Evolutionary conservation across 2,329 filamentous ascomycete species (phyloP).

Genomic region (Elsinoe australis): DNA sequence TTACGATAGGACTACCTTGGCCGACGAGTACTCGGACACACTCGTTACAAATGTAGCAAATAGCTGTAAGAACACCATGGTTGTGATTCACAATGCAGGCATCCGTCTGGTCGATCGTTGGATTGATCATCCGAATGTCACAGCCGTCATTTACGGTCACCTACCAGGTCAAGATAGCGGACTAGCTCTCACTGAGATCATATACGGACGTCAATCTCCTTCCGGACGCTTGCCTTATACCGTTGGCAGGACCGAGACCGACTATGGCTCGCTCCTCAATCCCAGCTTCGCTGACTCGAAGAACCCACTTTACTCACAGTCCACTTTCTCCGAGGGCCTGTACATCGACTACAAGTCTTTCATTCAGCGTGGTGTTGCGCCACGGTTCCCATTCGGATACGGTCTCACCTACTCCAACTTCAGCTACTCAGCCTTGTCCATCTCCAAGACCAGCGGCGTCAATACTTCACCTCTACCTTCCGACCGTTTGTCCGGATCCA

Average conservation of each 20-base stretch:
- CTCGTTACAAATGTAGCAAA: slow-evolving; percentile 52
- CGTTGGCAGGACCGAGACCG: slow-evolving; percentile 48
- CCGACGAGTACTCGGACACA: slow-evolving; percentile 43
- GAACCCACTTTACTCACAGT: slow-evolving; percentile 20
- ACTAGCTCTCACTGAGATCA: slow-evolving; percentile 45
- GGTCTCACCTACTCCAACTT: slow-evolving; percentile 34
- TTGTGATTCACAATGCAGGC: slow-evolving; percentile 58
- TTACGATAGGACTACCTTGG: slow-evolving; percentile 32
- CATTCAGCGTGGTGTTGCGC: slow-evolving; percentile 26
- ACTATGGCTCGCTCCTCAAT: slow-evolving; percentile 45
- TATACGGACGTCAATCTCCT: slow-evolving; percentile 51
- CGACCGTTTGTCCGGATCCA: slow-evolving; percentile 22
- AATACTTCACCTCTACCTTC: slow-evolving; percentile 20
- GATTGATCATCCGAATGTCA: slow-evolving; percentile 57
- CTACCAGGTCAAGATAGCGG: slow-evolving; percentile 59
- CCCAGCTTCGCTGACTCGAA: slow-evolving; percentile 21
- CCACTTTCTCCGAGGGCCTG: slow-evolving; percentile 31
- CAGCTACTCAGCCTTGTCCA: slow-evolving; percentile 28
- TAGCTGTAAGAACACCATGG: slow-evolving; percentile 55
- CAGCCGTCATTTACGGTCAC: slow-evolving; percentile 56
- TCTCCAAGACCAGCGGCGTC: slow-evolving; percentile 25
- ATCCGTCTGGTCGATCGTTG: slow-evolving; percentile 53
- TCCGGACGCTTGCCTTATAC: slow-evolving; percentile 57
- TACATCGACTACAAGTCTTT: slow-evolving; percentile 34
- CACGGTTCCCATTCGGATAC: slow-evolving; percentile 32